A percentile compares a stretch with the other conserved stretches of the same genome.
Evolutionary conservation across 495 filamentous ascomycete genomes (phyloP).

Genomic region (Penicillium cataractarum): DNA sequence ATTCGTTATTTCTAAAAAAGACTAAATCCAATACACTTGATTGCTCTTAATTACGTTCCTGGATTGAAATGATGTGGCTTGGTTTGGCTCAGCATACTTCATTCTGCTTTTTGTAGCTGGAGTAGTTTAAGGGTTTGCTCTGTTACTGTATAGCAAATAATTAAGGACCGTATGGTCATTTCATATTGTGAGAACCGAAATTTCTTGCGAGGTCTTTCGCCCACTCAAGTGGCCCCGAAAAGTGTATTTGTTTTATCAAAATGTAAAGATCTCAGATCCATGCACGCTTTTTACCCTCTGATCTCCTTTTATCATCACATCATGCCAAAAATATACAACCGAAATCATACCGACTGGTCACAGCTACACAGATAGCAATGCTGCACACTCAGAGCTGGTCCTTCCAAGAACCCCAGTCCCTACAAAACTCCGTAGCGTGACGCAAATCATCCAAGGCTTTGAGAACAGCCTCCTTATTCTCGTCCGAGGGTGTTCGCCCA

Average conservation of each 20-base stretch:
- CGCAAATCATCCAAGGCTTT: slow-evolving; percentile 33
- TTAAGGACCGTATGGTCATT: no score
- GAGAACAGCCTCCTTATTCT: slow-evolving; percentile 33
- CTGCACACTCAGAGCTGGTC: slow-evolving; percentile 33
- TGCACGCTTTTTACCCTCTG: slow-evolving; percentile 11
- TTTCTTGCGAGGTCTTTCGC: not conserved
- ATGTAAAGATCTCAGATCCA: not conserved
- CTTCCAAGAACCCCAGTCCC: slow-evolving; percentile 48
- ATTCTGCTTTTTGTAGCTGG: not conserved
- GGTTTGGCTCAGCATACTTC: not conserved
- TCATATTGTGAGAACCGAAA: not conserved
- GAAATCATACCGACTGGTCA: not conserved
- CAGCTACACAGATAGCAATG: slow-evolving; percentile 1
- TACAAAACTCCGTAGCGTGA: slow-evolving; percentile 40
- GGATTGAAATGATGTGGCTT: slow-evolving; percentile 3
- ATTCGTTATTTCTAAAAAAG: slow-evolving; percentile 16
- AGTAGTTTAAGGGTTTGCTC: no score
- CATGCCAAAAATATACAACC: slow-evolving; percentile 10
- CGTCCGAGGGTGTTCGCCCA: slow-evolving; percentile 49
- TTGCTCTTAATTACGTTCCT: slow-evolving; percentile 12
- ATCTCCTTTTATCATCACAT: slow-evolving; percentile 7
- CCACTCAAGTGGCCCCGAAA: slow-evolving; percentile 5
- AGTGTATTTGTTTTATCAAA: slow-evolving; percentile 3
- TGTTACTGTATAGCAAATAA: no score
- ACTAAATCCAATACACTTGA: slow-evolving; percentile 11